phyloP scores from a whole-genome alignment of 345 rosid species.

The Stellera chamaejasme region DNA sequence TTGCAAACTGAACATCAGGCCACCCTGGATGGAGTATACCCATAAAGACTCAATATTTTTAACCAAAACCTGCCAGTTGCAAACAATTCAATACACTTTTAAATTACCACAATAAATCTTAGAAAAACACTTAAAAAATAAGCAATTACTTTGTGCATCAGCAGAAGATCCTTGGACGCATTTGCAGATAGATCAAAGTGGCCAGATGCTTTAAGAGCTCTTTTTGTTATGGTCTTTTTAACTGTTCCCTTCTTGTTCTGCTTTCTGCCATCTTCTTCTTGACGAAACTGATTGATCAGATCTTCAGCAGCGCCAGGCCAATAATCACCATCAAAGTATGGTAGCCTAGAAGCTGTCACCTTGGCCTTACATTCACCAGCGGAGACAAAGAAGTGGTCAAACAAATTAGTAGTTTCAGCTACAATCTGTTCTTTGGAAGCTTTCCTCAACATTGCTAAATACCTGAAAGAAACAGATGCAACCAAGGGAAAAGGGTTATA shows the following conservation, averaged over 20 bases:
- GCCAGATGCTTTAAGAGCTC: conserved; percentile 96
- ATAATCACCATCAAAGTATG: conserved; percentile 99
- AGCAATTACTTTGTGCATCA: conserved; percentile 84
- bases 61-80: neutral
- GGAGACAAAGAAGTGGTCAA: conserved; percentile 85
- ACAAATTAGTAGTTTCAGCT: conserved; percentile 71
- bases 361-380: conserved; percentile 84
- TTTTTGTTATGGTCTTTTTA: conserved; percentile 86
- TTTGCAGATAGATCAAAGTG: conserved; percentile 87
- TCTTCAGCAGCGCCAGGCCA: conserved; percentile 99
- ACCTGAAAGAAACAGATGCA: conserved; percentile 41
- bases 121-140: conserved; percentile 2
- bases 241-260: conserved; percentile 73
- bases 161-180: conserved; percentile 80
- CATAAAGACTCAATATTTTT: neutral
- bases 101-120: neutral
- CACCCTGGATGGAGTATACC: neutral
- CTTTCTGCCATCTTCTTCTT: conserved; percentile 94
- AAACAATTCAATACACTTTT: too few relatives aligned
- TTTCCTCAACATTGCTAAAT: conserved; percentile 79
- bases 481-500: conserved; percentile 13
- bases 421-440: conserved; percentile 84
- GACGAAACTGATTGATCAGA: conserved; percentile 75
- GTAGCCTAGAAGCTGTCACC: conserved; percentile 97
- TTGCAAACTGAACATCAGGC: neutral